Percentiles rank a stretch among this genome's conserved stretches.
Conservation (phyloP, 441 rosid genomes). For the Arabidopsis lyrata region DNA sequence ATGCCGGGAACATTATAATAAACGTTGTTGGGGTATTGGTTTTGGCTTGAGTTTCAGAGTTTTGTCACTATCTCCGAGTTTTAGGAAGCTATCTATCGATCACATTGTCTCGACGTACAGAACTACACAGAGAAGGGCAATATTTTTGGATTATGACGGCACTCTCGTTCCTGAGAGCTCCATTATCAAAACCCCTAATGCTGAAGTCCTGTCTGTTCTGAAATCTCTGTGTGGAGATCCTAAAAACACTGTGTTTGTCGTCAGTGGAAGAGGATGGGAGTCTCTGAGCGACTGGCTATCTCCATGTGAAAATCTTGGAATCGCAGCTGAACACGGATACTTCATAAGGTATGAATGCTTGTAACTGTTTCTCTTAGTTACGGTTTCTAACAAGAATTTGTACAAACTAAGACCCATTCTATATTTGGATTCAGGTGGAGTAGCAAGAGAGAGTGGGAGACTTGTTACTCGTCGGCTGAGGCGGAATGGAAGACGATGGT, state of each 20-base stretch:
- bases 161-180: constrained; percentile 61
- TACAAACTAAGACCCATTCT: constrained; percentile 5
- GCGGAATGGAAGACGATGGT: constrained; percentile 57
- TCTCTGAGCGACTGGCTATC: constrained; percentile 58
- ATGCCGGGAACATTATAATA: constrained; percentile 56
- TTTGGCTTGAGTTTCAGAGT: constrained; percentile 61
- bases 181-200: constrained; percentile 49
- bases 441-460: constrained; percentile 55
- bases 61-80: constrained; percentile 58
- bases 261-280: constrained; percentile 62
- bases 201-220: constrained; percentile 50
- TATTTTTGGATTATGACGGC: constrained; percentile 68
- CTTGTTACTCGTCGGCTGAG: constrained; percentile 46
- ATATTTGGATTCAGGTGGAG: constrained; percentile 48
- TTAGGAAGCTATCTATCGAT: constrained; percentile 55
- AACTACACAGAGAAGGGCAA: constrained; percentile 54
- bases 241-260: constrained; percentile 59
- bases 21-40: constrained; percentile 64
- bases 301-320: constrained; percentile 58
- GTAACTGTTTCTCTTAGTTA: not conserved
- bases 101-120: constrained; percentile 52
- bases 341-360: constrained; percentile 53
- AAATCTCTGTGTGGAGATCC: constrained; percentile 56
- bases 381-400: not conserved
- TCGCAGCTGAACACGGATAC: constrained; percentile 72